Evolutionary conservation across 2,329 filamentous ascomycete genomes (phyloP).

Genomic region (Neofusicoccum sp.): DNA sequence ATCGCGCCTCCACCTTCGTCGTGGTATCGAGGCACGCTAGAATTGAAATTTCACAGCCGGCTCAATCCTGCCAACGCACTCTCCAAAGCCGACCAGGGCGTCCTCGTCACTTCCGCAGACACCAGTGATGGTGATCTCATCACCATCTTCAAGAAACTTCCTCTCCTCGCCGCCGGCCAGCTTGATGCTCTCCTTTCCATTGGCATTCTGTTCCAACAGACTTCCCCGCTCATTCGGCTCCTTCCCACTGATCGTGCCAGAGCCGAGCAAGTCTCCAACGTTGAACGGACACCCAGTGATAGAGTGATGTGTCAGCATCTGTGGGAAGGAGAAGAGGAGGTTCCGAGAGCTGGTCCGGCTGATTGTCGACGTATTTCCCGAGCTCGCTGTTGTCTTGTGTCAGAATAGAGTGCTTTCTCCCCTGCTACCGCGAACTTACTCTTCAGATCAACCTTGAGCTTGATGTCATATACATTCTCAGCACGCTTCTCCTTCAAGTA

Average conservation of each 20-base stretch:
- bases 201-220: conserved; percentile 71
- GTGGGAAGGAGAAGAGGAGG: conserved; percentile 79
- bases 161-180: conserved; percentile 68
- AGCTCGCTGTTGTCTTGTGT: conserved; percentile 37
- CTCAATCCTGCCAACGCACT: conserved; percentile 66
- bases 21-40: background rate
- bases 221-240: conserved; percentile 64
- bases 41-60: conserved; percentile 29
- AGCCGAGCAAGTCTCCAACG: conserved; percentile 74
- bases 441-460: conserved; percentile 66
- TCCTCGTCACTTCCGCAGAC: conserved; percentile 61
- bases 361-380: conserved; percentile 60
- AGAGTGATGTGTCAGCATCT: conserved; percentile 81
- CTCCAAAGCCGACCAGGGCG: conserved; percentile 74
- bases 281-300: conserved; percentile 75
- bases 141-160: conserved; percentile 73
- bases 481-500: conserved; percentile 66
- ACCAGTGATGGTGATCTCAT: conserved; percentile 68
- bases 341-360: conserved; percentile 63
- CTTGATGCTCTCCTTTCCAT: conserved; percentile 66
- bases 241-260: conserved; percentile 74
- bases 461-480: conserved; percentile 68
- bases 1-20: no score
- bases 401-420: conserved; percentile 21
- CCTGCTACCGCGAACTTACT: conserved; percentile 32